Base-by-base conservation (phyloP, 805 yeast species). In the Aciculoconidium aculeatum region DNA sequence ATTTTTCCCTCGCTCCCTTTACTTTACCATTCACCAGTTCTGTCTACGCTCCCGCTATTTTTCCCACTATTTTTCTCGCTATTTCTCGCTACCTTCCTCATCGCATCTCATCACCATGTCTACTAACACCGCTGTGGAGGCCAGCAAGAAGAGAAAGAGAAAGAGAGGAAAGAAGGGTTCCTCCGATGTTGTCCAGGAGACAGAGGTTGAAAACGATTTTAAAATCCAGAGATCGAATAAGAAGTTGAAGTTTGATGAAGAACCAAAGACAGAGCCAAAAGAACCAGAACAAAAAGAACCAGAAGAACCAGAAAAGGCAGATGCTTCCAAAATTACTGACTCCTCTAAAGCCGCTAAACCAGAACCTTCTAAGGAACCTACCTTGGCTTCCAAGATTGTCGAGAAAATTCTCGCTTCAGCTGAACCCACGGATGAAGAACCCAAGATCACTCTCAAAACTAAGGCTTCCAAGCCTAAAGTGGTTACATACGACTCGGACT, bases 81-180 rank as follows among this genome's bases (percentile, higher is more conserved):
- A n/a, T n/a, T n/a, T n/a, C n/a, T 18, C n/a, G n/a, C n/a, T 9
- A 9, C 10, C 21, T 9, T 9, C n/a, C 10, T 18, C 10, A 18
- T 18, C 10, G 45, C 10, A 9, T n/a, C 9, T 31, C 6, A 32
- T n/a, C n/a, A n/a, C n/a, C n/a, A 18, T 18, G 8, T 18, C n/a
- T 18, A 8, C n/a, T 18, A n/a, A 18, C 10, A 18, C n/a, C n/a
- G 8, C n/a, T n/a, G n/a, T 18, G 21, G n/a, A n/a, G 8, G 21
- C 8, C n/a, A n/a, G 27, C 24, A 47, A 42, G 36, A 48, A 47
- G 36, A 39, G 56, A 26, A 53, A 47, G 45, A 52, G 62, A 43
- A 53, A 48, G 44, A 55, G 61, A 50, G 35, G 37, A 21, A 46
- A 48, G 23, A 56, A 51, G 35, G n/a, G n/a, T n/a, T n/a, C n/a